Base-by-base conservation (phyloP, 805 yeast genomes). In the Lachancea kluyveri region DNA sequence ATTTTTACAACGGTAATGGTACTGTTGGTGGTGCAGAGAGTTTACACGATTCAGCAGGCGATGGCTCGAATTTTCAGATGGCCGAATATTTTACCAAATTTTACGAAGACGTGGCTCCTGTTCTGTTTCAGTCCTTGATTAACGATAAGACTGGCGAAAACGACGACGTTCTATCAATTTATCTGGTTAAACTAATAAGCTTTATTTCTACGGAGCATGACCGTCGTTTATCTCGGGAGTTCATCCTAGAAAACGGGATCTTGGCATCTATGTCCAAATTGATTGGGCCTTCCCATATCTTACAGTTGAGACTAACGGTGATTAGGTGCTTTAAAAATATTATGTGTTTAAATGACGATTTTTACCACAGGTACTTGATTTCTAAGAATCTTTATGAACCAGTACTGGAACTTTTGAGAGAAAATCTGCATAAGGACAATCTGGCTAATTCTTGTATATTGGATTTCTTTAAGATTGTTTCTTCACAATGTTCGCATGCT, bases 361-460 rank as follows among this genome's bases (percentile, higher is more conserved):
- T 60, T 22, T 79, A 79, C 45, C 67, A 72, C 13, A 53, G 72
- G 17, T 69, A 72, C 40, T 66, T 88, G 31, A 64, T 81, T 11
- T 64, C 73, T 10, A 62, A 74, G 35, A 68, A 74, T 28, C 51
- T 79, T 4, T 62, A 79, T 32, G 64, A 58, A 4, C 59, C 64
- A 13, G 64, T 78, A 20, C 66, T 83, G 35, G 48, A 54, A 1
- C 60, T 74, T 29, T 63, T 82, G 39, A 57, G 62, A 14, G 67
- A 62, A 9, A 70, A 74, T 7, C 61, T 68, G 5, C 57, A 63
- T 18, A 57, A 59, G 22, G 76, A 82, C 50, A 81, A 78, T 48
- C 58, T 87, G 37, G 68, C 81, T 3, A 81, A 76, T 47, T 86
- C 96, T 0, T 71, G 88, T 5, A 71, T 90, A 41, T 62, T 86